phyloP scores from a whole-genome alignment of 1,284 basidiomycete genomes.

The Rhodotorula sp. region DNA sequence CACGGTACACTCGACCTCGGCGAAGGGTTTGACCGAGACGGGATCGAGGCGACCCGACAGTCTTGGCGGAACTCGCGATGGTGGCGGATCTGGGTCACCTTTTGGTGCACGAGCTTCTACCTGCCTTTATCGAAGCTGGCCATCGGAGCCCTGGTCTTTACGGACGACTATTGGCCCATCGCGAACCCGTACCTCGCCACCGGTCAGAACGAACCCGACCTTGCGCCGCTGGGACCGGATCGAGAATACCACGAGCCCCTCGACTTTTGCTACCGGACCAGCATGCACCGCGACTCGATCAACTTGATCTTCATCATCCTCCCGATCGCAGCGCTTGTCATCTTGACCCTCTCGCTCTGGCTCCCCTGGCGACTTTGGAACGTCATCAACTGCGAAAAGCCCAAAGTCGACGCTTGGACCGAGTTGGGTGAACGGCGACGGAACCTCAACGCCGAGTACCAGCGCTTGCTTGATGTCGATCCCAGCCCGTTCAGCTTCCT shows the following conservation, averaged over 20 bases:
- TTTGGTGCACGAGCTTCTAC: conserved; percentile 41
- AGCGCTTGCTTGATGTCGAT: conserved; percentile 64
- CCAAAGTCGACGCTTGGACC: conserved; percentile 65
- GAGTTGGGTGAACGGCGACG: conserved; percentile 66
- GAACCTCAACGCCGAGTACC: conserved; percentile 65
- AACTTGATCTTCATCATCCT: conserved; percentile 69
- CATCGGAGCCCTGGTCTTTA: conserved; percentile 56
- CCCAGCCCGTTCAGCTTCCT: conserved; percentile 68
- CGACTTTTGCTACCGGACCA: conserved; percentile 67
- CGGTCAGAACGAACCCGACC: conserved; percentile 56
- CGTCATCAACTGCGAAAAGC: conserved; percentile 61
- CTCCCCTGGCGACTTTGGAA: conserved; percentile 65
- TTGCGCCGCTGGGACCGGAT: conserved; percentile 59
- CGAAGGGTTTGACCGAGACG: conserved; percentile 38
- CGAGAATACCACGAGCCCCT: conserved; percentile 62
- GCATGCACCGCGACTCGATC: conserved; percentile 61
- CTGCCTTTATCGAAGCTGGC: conserved; percentile 41
- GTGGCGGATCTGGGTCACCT: conserved; percentile 35
- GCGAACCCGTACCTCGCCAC: conserved; percentile 59
- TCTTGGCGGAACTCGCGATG: conserved; percentile 9
- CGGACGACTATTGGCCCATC: conserved; percentile 68
- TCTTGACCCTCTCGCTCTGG: conserved; percentile 65
- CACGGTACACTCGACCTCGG: conserved; percentile 24
- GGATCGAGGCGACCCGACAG: conserved; percentile 7
- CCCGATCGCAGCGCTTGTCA: conserved; percentile 58